Evolutionary conservation across 2,329 filamentous ascomycete genomes (phyloP), one percentile per base, ranked within the genome.

Genomic region (Alternaria hordeiaustralica): DNA sequence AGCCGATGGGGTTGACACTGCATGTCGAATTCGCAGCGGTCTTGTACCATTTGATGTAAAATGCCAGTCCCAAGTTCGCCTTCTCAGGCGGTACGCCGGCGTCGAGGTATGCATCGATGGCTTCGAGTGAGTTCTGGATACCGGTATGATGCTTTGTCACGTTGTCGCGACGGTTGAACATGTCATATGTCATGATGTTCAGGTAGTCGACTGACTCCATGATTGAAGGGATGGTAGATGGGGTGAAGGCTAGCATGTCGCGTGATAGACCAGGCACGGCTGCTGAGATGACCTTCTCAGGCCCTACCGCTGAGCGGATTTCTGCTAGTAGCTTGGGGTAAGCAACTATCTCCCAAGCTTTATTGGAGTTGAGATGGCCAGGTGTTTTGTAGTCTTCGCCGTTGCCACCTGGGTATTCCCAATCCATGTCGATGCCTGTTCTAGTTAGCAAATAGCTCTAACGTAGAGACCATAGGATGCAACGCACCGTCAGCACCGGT

Each of bases 141-240:
- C 88, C 87, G 20, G 86, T 89, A 71, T 92, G 89, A 74, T 92
- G 90, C 53, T 82, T 85, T 2, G 90, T 91, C 4, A 82, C 75
- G 50, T 80, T 87, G 77, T 92, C 87, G 21, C 90, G 87, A 20
- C 90, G 70, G 78, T 92, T 92, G 85, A 91, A 89, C 55, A 92
- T 74, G 72, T 92, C 90, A 72, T 92, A 92, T 0, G 87, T 86
- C 90, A 92, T 92, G 66, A 92, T 71, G 70, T 92, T 92, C 65
- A 92, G 81, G 70, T 89, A 90, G 73, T 92, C 89, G n/a, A 91
- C 84, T 2, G 83, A 82, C 13, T 80, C 70, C 78, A 85, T 85
- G 67, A 92, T 90, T 50, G 81, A 78, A 2, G 87, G 87, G 0
- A 89, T 80, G 4, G 87, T 86, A 15, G 83, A 75, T 3, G 81